phyloP scores from a whole-genome alignment of 441 rosid species.

The Omphalea diandra region DNA sequence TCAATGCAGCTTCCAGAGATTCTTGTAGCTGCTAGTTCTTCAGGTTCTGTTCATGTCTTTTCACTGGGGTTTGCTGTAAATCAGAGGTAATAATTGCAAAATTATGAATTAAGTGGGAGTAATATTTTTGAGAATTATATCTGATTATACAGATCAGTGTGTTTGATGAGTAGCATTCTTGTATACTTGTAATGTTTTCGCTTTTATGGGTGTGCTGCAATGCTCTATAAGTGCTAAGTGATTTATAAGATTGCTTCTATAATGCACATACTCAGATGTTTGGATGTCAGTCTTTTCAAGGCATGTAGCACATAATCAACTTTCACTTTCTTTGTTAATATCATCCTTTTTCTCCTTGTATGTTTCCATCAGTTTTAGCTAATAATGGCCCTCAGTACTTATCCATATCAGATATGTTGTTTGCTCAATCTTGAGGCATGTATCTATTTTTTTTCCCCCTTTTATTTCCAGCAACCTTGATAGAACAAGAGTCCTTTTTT shows the following conservation, averaged over 20 bases:
- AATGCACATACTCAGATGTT: not conserved
- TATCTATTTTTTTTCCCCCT: not conserved
- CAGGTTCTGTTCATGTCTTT: constrained; percentile 85
- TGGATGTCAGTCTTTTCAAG: not conserved
- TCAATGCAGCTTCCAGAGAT: constrained; percentile 65
- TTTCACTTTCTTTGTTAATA: not conserved
- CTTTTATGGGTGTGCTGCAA: not conserved
- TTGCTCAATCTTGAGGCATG: not conserved
- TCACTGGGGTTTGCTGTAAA: constrained; percentile 56
- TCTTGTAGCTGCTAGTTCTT: constrained; percentile 77
- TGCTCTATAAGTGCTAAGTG: not conserved
- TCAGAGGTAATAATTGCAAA: constrained; percentile 53
- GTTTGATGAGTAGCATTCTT: not conserved
- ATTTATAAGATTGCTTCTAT: not conserved
- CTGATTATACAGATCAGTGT: not conserved
- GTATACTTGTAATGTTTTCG: not conserved
- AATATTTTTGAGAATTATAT: not conserved
- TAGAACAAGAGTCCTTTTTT: not conserved
- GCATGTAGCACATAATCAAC: not conserved
- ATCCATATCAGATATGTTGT: not conserved
- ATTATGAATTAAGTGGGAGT: not conserved
- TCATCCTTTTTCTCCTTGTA: not conserved
- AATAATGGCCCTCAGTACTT: too few species aligned
- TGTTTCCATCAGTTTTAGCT: not conserved
- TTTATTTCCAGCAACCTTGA: not conserved